Conservation (phyloP, 2,329 filamentous ascomycete species). For the Penicillium verrucosum region DNA sequence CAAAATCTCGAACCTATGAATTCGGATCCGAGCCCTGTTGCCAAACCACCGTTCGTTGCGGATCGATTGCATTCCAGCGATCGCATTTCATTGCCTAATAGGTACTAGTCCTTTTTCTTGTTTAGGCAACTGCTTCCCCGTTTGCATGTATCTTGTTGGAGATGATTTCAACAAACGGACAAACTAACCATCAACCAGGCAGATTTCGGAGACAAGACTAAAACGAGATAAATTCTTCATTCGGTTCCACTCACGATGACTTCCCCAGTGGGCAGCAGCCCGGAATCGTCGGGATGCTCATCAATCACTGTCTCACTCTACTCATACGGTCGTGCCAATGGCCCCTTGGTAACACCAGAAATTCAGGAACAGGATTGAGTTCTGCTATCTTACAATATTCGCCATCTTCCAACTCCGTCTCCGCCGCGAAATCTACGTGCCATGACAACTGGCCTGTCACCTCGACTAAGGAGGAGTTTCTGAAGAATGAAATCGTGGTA, state of each 20-base stretch:
- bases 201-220: background rate
- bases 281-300: background rate
- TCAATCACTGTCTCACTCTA: background rate
- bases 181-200: background rate
- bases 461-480: constrained; percentile 9
- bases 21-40: background rate
- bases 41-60: background rate
- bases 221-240: background rate
- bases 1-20: background rate
- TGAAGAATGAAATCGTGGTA: constrained; percentile 4
- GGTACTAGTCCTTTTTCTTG: background rate
- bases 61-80: background rate
- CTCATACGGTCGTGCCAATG: constrained; percentile 9
- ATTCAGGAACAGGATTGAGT: background rate
- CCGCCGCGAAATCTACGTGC: constrained; percentile 4
- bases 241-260: background rate
- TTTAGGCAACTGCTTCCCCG: background rate
- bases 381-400: constrained; percentile 3
- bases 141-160: background rate
- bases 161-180: background rate
- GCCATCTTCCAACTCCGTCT: constrained; percentile 9
- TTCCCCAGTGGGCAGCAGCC: background rate
- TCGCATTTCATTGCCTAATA: background rate
- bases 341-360: background rate
- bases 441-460: constrained; percentile 4